phyloP scores from a whole-genome alignment of 2,329 filamentous ascomycete species.

The Penicillium sclerotigenum region DNA sequence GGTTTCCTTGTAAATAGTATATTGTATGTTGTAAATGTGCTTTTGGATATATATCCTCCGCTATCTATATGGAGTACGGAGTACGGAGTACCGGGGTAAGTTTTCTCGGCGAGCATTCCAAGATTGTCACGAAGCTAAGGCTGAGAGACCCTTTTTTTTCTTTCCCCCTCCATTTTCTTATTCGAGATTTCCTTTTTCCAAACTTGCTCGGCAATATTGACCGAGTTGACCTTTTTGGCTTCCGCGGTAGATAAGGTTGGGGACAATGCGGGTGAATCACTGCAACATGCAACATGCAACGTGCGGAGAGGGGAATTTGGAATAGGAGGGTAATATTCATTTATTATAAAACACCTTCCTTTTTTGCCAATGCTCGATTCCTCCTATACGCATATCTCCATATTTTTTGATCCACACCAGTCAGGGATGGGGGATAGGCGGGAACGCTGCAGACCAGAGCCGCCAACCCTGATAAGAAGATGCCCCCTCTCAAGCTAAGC shows the following conservation, averaged over 20 bases:
- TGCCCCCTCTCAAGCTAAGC: not conserved
- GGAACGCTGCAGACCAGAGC: not conserved
- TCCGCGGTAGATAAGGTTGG: constrained; percentile 5
- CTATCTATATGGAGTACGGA: not conserved
- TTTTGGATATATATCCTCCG: not conserved
- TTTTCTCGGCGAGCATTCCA: not conserved
- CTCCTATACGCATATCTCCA: not conserved
- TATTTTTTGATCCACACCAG: not conserved
- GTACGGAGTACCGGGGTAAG: not conserved
- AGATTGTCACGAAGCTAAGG: not conserved
- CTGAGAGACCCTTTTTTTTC: not conserved
- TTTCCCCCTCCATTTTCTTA: not conserved
- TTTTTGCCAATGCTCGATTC: not conserved
- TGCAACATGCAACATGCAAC: not conserved
- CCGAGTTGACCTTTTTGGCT: not conserved
- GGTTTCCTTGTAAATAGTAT: not conserved
- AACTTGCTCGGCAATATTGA: not conserved
- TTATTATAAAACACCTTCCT: not conserved
- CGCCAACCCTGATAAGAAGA: not conserved
- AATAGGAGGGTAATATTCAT: not conserved
- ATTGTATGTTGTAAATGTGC: no score
- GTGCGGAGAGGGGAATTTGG: not conserved
- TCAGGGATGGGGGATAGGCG: constrained; percentile 1
- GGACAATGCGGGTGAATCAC: constrained; percentile 1
- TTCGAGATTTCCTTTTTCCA: not conserved